These are phyloP conservation scores for Camillea tinctor DNA, from an alignment of 2,329 filamentous ascomycete species.

Conservation along the genomic window DNA sequence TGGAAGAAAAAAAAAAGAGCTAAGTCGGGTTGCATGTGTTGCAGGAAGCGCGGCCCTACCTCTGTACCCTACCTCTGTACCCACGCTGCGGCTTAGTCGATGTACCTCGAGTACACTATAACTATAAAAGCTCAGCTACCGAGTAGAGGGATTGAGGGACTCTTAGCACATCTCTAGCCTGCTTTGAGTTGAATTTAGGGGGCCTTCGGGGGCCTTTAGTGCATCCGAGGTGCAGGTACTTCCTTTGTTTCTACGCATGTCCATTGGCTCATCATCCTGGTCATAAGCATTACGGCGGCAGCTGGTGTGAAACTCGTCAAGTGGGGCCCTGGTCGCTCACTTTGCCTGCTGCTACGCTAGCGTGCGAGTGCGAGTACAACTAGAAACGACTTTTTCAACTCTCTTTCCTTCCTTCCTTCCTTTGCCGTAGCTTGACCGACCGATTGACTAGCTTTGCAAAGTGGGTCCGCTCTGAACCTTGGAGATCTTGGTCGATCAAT, in stretches of 20 bases:
- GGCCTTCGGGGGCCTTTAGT: background rate
- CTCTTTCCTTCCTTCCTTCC: no score
- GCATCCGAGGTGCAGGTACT: slow-evolving; percentile 1
- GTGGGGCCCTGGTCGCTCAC: background rate
- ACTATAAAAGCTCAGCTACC: background rate
- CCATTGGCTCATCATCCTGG: slow-evolving; percentile 15
- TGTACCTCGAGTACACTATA: background rate
- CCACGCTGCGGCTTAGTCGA: background rate
- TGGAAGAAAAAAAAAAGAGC: background rate
- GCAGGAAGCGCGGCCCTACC: background rate
- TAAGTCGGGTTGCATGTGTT: background rate
- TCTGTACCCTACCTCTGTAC: background rate
- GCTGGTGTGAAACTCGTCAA: slow-evolving; percentile 16
- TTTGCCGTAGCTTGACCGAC: background rate
- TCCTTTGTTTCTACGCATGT: slow-evolving; percentile 7
- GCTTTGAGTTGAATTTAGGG: background rate
- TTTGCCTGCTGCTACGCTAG: background rate
- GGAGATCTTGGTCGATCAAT: background rate
- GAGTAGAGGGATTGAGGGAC: background rate
- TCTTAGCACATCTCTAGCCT: background rate
- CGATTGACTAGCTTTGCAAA: background rate
- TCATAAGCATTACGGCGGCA: slow-evolving; percentile 16
- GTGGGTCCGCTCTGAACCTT: background rate
- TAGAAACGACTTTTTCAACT: background rate
- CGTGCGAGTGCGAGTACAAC: no score